A percentile compares a stretch with the other conserved stretches of the same genome.
phyloP scores from a whole-genome alignment of 1,139 yeast genomes.

The Debaryomyces subglobosus region DNA sequence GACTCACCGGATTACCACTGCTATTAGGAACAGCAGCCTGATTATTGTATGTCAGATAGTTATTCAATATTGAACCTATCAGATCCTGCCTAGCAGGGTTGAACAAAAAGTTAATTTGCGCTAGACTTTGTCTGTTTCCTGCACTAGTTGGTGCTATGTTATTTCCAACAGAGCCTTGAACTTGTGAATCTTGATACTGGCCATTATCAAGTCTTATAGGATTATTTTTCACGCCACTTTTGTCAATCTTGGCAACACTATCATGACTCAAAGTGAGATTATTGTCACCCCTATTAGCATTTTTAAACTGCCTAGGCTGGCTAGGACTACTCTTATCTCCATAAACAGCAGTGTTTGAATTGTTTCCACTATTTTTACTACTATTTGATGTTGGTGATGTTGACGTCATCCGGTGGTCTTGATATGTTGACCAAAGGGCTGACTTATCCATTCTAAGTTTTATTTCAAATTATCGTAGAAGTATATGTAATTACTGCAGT shows the following conservation, averaged over 20 bases:
- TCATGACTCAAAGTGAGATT: not conserved
- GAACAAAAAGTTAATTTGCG: constrained; percentile 15
- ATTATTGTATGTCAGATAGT: constrained; percentile 17
- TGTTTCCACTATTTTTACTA: not conserved
- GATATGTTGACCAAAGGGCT: constrained; percentile 9
- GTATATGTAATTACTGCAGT: not conserved
- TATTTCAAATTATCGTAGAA: not conserved
- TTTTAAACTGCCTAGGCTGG: constrained; percentile 11
- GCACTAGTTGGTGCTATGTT: not conserved
- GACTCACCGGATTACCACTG: not conserved
- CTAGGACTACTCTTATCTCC: constrained; percentile 2
- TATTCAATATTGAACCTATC: constrained; percentile 23
- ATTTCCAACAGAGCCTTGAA: not conserved
- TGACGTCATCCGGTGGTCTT: constrained; percentile 5
- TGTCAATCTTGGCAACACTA: not conserved
- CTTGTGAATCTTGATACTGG: not conserved
- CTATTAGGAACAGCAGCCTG: not conserved
- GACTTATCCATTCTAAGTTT: constrained; percentile 11
- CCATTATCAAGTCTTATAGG: constrained; percentile 4
- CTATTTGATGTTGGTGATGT: not conserved
- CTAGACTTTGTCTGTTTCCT: constrained; percentile 5
- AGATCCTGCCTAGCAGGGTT: constrained; percentile 24
- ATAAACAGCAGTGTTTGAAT: not conserved
- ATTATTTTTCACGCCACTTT: constrained; percentile 1
- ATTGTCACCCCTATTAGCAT: constrained; percentile 2